Evolutionary conservation across 1,139 yeast species (phyloP), one percentile per base, ranked within the genome.

Genomic region (Geotrichum reessii): DNA sequence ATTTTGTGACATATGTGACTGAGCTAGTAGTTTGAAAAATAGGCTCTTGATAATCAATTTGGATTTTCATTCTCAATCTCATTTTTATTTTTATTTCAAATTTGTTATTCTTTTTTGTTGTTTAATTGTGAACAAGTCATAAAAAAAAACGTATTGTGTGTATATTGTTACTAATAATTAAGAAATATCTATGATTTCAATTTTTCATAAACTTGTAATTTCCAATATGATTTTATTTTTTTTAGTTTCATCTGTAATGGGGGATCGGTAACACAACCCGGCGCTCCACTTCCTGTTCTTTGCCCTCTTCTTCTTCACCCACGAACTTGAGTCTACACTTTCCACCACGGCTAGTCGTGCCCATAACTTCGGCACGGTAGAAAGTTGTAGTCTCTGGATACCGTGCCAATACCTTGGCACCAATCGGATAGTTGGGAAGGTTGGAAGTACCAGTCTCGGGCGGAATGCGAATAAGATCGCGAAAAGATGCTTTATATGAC

Each of bases 381-480:
- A 93, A 95, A 0, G 98, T 92, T 0, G 99, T 95, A 0, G 99
- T 95, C 66, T 95, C 99, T 0, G 99, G 99, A 67, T 95, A 95
- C 67, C 96, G 78, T 0, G 98, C 99, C 62, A 95, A 76, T 2
- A 93, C 99, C 66, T 84, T 85, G 0, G 91, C 78, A 0, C 96
- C 95, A 48, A 84, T 77, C 0, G 95, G 86, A 64, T 87, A 89
- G 56, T 79, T 79, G 22, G 82, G 77, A 61, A 86, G 76, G 19
- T 51, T 37, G 6, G 63, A 59, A 5, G 74, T 74, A 33, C 75
- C 74, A 0, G 74, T 74, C 12, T 65, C 68, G 0, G 84, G 75
- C 0, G 97, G 95, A 27, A 95, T 86, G 50, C 86, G 77, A 40
- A 93, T 80, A 5, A 95, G 73, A 66, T 93, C 98, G 67, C 86